Base-by-base conservation (phyloP, 1,284 basidiomycete genomes). In the Inonotus hispidus region DNA sequence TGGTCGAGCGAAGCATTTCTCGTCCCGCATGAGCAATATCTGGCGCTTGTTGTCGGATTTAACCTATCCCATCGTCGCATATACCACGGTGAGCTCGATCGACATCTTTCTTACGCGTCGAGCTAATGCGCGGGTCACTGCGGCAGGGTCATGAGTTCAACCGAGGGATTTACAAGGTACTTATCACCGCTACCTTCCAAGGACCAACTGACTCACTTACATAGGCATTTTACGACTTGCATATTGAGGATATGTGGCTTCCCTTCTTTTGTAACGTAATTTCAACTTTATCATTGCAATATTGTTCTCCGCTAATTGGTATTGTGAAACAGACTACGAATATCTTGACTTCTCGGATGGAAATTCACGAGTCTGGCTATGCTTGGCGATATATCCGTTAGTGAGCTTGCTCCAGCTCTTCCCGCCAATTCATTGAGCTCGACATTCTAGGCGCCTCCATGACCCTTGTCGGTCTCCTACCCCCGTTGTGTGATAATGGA, bases 201-300 rank as follows among this genome's bases (percentile, higher is more conserved):
- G 14, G 35, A 21, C 27, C 56, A 47, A 61, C 37, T 59, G 62
- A 32, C 62, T 57, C 60, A 35, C 49, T 59, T 50, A 35, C 57
- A 10, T 62, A 87, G 84, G 82, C 87, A 1, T 96, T 98, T 71
- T 95, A 94, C 69, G 92, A 94, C 70, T 85, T 94, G 47, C 93
- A 97, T 72, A 98, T 99, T 59, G 95, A 98, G 75, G 94, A 97
- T 74, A 96, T 97, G 90, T 99, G 96, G 97, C 80, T 99, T 3
- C 96, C 97, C 1, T 99, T 90, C 77, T 99, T 95, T 76, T 97
- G 94, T 75, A 98, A 98, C 70, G 53, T 55, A 25, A 55, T 35
- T 23, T 3, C 23, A 1, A 41, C 14, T n/a, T 5, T 21, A 23
- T 11, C 6, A 55, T 16, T 41, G 29, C 38, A 3, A 4, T 3